Evolutionary conservation across 495 filamentous ascomycete species (phyloP).

Genomic region (Podospora australis): DNA sequence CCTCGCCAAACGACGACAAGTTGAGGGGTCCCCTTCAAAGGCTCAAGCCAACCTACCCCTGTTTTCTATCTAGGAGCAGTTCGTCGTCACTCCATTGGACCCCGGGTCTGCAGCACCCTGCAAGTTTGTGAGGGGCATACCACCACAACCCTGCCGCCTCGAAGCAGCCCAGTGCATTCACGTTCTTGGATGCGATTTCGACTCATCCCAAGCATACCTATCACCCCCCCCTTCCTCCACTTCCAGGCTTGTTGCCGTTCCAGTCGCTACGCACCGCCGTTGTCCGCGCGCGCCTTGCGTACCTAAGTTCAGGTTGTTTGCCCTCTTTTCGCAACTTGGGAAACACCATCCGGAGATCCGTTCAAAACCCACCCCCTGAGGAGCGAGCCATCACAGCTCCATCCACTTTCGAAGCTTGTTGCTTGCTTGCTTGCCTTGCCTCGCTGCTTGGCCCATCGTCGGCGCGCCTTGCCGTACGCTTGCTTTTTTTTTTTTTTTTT

Average conservation of each 20-base stretch:
- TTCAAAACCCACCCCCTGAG: too few species aligned
- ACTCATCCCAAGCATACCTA: slow-evolving; percentile 14
- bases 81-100: neutral
- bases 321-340: too few species aligned
- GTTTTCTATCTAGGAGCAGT: neutral
- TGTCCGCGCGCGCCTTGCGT: too few species aligned
- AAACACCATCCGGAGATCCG: too few species aligned
- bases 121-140: neutral
- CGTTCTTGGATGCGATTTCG: slow-evolving; percentile 14
- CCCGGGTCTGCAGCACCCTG: neutral
- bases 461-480: neutral
- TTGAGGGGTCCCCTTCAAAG: neutral
- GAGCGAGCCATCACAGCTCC: too few species aligned
- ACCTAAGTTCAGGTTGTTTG: too few species aligned
- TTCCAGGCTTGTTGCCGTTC: neutral
- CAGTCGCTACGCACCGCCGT: slow-evolving; percentile 2
- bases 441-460: neutral
- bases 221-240: neutral
- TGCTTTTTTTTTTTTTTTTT: neutral
- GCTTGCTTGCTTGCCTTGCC: neutral
- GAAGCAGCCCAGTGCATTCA: slow-evolving; percentile 3
- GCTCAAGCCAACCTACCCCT: too few species aligned
- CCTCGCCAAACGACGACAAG: neutral
- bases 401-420: too few species aligned
- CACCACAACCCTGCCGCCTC: too few species aligned